Percentiles rank a stretch among this genome's conserved stretches.
These are phyloP conservation scores for Suillus paluster DNA, from an alignment of 768 basidiomycete genomes.

Conservation along the genomic window DNA sequence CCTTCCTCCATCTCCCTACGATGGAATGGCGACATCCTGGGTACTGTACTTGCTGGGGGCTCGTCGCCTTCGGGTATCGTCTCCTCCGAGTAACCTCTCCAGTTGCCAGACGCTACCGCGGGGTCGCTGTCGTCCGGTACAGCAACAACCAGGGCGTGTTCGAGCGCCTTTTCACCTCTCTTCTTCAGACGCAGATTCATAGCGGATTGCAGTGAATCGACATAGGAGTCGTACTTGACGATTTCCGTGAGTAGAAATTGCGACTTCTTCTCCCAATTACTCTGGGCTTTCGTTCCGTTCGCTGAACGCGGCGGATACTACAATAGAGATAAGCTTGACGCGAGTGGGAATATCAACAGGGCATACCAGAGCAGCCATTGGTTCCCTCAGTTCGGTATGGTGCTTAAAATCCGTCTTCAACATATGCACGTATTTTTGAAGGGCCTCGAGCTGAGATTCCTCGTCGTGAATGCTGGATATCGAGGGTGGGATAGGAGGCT, in stretches of 20 bases:
- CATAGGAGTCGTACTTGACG: conserved; percentile 94
- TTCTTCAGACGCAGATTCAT: conserved; percentile 87
- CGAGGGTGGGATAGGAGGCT: conserved; percentile 82
- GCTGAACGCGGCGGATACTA: conserved; percentile 82
- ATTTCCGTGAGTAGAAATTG: conserved; percentile 90
- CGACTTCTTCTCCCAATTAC: conserved; percentile 94
- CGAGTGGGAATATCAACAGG: conserved; percentile 16
- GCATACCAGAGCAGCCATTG: conserved; percentile 78
- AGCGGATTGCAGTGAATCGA: conserved; percentile 84
- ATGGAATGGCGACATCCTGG: conserved; percentile 37
- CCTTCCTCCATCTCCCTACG: conserved; percentile 50
- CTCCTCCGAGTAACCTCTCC: conserved; percentile 48
- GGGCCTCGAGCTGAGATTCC: conserved; percentile 88
- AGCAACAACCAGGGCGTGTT: conserved; percentile 52
- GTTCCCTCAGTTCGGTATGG: conserved; percentile 83
- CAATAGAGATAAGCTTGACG: conserved; percentile 16
- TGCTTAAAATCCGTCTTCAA: conserved; percentile 79
- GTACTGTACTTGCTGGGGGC: conserved; percentile 30
- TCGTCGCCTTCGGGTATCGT: conserved; percentile 55
- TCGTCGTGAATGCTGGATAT: conserved; percentile 89
- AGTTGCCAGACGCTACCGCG: conserved; percentile 36
- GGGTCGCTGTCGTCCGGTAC: conserved; percentile 36
- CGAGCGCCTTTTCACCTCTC: conserved; percentile 85
- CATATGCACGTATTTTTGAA: conserved; percentile 77
- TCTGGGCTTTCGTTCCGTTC: conserved; percentile 74